Percentiles rank a stretch among this genome's conserved stretches.
phyloP scores from a whole-genome alignment of 1,284 basidiomycete genomes.

The Cryptococcus floricola region DNA sequence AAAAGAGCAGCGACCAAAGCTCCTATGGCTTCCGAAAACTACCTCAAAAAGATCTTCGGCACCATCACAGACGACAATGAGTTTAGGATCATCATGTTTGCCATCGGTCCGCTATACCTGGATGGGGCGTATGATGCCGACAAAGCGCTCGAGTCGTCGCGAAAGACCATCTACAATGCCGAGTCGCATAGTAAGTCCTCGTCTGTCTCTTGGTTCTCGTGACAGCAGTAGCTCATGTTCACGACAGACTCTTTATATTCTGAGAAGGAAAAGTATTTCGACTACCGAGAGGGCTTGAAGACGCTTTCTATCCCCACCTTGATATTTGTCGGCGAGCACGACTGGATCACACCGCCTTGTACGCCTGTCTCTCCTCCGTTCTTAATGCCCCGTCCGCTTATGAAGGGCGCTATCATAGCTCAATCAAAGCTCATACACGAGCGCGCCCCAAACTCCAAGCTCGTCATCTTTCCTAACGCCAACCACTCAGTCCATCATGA shows the following conservation, averaged over 20 bases:
- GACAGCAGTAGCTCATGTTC: too few relatives aligned
- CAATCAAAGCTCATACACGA: too few relatives aligned
- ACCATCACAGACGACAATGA: slow-evolving; percentile 18
- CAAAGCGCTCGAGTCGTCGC: slow-evolving; percentile 8
- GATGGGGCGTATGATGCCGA: slow-evolving; percentile 18
- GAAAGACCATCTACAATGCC: slow-evolving; percentile 14
- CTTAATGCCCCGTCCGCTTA: background rate
- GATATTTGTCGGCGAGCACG: slow-evolving; percentile 19
- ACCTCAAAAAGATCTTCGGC: slow-evolving; percentile 17
- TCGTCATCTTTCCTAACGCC: too few relatives aligned
- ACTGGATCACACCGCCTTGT: slow-evolving; percentile 20
- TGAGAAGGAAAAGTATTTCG: too few relatives aligned
- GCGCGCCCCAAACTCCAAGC: too few relatives aligned
- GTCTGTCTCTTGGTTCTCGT: background rate
- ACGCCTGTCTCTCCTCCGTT: background rate
- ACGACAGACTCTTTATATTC: too few relatives aligned
- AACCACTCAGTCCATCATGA: too few relatives aligned
- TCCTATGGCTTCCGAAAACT: slow-evolving; percentile 17
- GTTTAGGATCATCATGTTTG: slow-evolving; percentile 21
- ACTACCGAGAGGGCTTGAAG: background rate
- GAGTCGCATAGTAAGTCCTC: slow-evolving; percentile 19
- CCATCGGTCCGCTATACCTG: slow-evolving; percentile 18
- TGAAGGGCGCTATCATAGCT: too few relatives aligned
- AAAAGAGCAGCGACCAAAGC: slow-evolving; percentile 8
- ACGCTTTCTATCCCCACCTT: slow-evolving; percentile 14